Evolutionary conservation across 345 rosid species (phyloP).

Genomic region (Erucastrum elatum): DNA sequence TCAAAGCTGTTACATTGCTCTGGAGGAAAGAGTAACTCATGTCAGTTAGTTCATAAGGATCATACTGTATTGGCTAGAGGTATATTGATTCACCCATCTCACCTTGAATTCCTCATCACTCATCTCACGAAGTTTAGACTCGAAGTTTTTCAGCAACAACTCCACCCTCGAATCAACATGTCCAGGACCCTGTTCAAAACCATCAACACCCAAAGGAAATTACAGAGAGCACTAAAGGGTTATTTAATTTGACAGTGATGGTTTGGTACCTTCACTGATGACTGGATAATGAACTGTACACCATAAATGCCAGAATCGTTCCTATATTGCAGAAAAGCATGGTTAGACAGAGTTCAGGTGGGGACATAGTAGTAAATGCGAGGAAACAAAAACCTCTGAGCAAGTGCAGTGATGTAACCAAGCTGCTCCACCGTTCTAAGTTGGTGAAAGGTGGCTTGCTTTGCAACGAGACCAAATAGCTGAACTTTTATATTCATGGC

Average conservation of each 20-base stretch:
- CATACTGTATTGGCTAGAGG: constrained; percentile 22
- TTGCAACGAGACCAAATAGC: constrained; percentile 73
- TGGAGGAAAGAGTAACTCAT: constrained; percentile 36
- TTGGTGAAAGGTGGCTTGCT: constrained; percentile 94
- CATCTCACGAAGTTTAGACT: constrained; percentile 68
- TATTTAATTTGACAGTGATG: background rate
- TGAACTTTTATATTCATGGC: constrained; percentile 75
- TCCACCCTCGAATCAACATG: constrained; percentile 80
- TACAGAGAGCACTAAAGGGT: background rate
- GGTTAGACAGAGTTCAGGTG: background rate
- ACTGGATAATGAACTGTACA: constrained; percentile 80
- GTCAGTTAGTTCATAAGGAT: constrained; percentile 27
- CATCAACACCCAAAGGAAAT: background rate
- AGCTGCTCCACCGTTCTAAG: constrained; percentile 96
- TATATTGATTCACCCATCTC: constrained; percentile 17
- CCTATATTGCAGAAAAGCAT: constrained; percentile 42
- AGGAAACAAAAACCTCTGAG: constrained; percentile 53
- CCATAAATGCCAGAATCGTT: constrained; percentile 76
- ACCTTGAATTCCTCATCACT: constrained; percentile 82
- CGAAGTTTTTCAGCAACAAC: constrained; percentile 67
- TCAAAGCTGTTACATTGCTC: constrained; percentile 79
- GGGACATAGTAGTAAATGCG: background rate
- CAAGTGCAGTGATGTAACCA: constrained; percentile 78
- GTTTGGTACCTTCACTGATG: constrained; percentile 65
- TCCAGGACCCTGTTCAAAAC: constrained; percentile 60